Base-by-base conservation (phyloP, 2,329 filamentous ascomycete genomes). In the Falciphora oryzae region DNA sequence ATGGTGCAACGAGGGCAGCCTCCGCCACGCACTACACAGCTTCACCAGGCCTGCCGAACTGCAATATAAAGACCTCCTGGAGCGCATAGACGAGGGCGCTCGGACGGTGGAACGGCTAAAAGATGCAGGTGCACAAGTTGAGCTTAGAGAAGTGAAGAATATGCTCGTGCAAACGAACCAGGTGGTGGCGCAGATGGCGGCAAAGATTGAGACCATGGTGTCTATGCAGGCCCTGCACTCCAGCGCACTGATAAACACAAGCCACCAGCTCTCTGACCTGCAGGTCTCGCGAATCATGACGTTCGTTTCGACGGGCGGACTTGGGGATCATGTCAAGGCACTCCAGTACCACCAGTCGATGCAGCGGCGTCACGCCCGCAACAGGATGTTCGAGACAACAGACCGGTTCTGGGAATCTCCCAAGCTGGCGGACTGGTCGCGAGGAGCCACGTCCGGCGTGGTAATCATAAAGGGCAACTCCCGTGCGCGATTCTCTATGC, bases 191-290 rank as follows among this genome's bases (percentile, higher is more conserved):
- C 57, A 59, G 27, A 28, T 59, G 8, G 28, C 28, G 57, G 28
- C 10, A 25, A 59, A 59, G 57, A 25, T 59, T 6, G 57, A 59
- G 6, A 59, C 57, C 57, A 32, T 60, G 13, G 16, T 22, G 16
- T 32, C 59, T 6, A 60, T 14, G 28, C 59, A 61, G 59, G 59
- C 32, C 29, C n/a, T 61, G 10, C 59, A 61, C 16, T 61, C 59
- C 4, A 61, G 59, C 59, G 27, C 59, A 2, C 59, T 35, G 18
- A 18, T 61, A 1, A 61, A 61, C 59, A 61, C 59, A 2, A 61
- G 27, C 18, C 29, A 22, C 59, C 59, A 44, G 25, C 59, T 61
- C 6, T 22, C 59, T 2, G 31, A 61, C 14, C n/a, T 61, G 29
- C 59, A 61, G 25, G 25, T 61, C 59, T 61, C 59, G 6, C 59